Evolutionary conservation across 1,139 yeast genomes (phyloP), one percentile per base, ranked within the genome.

Genomic region (Zhuliangozyma blackwelliae): DNA sequence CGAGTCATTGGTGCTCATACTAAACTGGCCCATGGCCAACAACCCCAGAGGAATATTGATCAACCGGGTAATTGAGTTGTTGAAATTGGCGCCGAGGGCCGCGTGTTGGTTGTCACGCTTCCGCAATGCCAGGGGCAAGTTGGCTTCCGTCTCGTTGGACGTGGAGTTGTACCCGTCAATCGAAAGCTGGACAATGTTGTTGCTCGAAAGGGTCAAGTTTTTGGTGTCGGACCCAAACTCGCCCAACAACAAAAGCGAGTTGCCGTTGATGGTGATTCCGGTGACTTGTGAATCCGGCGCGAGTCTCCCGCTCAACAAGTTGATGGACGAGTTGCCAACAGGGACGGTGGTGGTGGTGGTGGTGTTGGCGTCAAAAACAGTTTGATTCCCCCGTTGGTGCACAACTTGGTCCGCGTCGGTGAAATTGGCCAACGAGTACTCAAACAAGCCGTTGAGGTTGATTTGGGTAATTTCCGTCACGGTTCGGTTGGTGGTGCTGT

Each of bases 391-490:
- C 9, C 57, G 49, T 2, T 55, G 51, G 37, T 48, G 51, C 6
- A 60, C 52, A 2, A 64, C 67, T 36, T 55, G 60, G 30, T 66
- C 64, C 41, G 72, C 73, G 32, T 55, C 46, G 1, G 92, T 65
- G 54, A 85, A 87, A 55, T 89, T 88, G 3, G 75, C 63, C 33
- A 81, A 63, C 0, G 88, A 79, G 59, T 82, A 92, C 59, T 92
- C 97, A 55, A 90, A 87, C 30, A 92, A 52, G 2, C 95, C 94
- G 54, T 84, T 83, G 38, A 89, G 52, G 6, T 57, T 52, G 30
- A 67, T 47, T 38, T 61, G 48, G 5, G 62, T 44, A 34, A 69
- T 55, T 11, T 52, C 55, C 27, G 39, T 40, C 25, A 40, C 48
- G 3, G 44, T 39, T 3, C 45, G 37, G 26, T 42, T 40, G 10